Evolutionary conservation across 225 moss, liverwort and hornwort species (phyloP).

Genomic region (Rhytidiadelphus loreus): DNA sequence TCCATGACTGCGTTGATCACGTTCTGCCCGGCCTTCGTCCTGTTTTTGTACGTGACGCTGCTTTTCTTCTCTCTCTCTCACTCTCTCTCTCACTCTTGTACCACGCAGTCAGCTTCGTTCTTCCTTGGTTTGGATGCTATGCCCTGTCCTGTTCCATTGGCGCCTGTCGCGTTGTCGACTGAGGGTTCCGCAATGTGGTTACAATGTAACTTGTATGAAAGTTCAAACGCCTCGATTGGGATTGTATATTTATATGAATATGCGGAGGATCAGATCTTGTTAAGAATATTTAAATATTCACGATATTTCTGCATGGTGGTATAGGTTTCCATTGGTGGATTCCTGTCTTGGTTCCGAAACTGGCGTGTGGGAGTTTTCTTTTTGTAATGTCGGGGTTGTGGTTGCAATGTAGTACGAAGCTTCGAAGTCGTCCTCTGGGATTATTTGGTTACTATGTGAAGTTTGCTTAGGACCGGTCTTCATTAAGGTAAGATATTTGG

Average conservation of each 20-base stretch:
- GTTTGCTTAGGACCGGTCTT: background rate
- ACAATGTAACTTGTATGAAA: background rate
- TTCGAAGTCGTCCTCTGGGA: background rate
- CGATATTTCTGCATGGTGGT: background rate
- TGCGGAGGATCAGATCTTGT: background rate
- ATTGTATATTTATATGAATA: background rate
- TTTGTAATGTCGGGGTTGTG: background rate
- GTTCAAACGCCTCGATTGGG: background rate
- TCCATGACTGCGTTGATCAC: conserved; percentile 55
- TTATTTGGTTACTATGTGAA: background rate
- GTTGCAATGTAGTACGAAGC: background rate
- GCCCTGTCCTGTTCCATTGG: background rate
- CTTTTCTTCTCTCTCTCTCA: background rate
- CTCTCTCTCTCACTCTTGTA: background rate
- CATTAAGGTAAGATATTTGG: background rate
- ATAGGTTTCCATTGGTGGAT: background rate
- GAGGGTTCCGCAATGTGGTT: background rate
- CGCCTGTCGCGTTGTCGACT: background rate
- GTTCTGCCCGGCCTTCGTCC: conserved; percentile 73
- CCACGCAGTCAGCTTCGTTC: background rate
- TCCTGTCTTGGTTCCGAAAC: background rate
- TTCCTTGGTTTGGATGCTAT: background rate
- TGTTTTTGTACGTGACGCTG: conserved; percentile 43
- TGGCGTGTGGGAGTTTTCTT: background rate
- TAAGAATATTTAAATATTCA: no score